These are phyloP conservation scores for Kwoniella mangroviensis DNA, from an alignment of 768 basidiomycete genomes.

Conservation along the genomic window DNA sequence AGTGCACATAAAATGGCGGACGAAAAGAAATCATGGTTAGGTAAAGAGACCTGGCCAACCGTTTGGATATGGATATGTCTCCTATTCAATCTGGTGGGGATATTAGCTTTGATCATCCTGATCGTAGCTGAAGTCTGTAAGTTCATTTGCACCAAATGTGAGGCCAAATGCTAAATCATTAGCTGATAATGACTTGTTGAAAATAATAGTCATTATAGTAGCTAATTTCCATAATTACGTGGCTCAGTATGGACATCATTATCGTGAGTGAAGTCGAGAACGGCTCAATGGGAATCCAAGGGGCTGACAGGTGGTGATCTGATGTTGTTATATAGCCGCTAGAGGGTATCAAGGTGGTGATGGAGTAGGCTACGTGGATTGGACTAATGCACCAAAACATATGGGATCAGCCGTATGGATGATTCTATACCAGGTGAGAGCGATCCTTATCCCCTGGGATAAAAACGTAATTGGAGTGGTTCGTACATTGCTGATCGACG, in stretches of 20 bases:
- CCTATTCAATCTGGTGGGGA: constrained; percentile 28
- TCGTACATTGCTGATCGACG: not conserved
- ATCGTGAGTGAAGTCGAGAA: constrained; percentile 23
- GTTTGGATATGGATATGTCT: constrained; percentile 33
- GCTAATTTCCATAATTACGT: constrained; percentile 30
- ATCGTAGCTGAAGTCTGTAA: constrained; percentile 30
- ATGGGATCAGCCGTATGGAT: constrained; percentile 28
- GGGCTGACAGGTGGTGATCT: not conserved
- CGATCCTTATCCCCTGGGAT: not conserved
- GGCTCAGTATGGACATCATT: constrained; percentile 23
- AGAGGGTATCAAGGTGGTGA: constrained; percentile 10
- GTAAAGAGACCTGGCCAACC: constrained; percentile 26
- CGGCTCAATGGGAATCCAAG: no score
- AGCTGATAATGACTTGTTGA: not conserved
- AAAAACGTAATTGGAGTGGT: not conserved
- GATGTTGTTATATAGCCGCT: constrained; percentile 1
- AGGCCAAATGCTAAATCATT: not conserved
- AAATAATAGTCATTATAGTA: constrained; percentile 24
- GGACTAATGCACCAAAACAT: constrained; percentile 34
- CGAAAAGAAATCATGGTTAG: constrained; percentile 26
- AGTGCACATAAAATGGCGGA: not conserved
- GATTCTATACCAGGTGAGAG: constrained; percentile 23
- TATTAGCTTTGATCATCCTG: constrained; percentile 25
- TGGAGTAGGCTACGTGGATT: constrained; percentile 19
- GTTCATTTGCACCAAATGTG: not conserved